A percentile compares a stretch with the other conserved stretches of the same genome.
Evolutionary conservation across 2,329 filamentous ascomycete species (phyloP).

Genomic region (Neonectria ditissima): DNA sequence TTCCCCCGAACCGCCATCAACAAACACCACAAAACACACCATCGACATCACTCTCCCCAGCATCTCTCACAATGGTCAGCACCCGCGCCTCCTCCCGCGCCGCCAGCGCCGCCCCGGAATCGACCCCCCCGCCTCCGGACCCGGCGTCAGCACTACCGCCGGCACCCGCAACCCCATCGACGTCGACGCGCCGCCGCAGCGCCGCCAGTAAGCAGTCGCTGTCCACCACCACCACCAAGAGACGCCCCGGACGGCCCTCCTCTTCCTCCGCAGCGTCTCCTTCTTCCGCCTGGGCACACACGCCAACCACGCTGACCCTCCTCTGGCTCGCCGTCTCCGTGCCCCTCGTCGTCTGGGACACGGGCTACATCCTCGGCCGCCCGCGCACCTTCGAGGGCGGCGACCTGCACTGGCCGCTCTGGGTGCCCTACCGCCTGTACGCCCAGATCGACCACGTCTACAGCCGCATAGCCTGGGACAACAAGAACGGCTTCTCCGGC

Average conservation of each 20-base stretch:
- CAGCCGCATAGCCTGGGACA: slow-evolving; percentile 78
- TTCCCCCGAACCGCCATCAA: not conserved
- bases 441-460: slow-evolving; percentile 84
- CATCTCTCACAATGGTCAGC: slow-evolving; percentile 50
- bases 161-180: slow-evolving; percentile 27
- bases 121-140: slow-evolving; percentile 32
- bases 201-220: slow-evolving; percentile 20
- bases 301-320: slow-evolving; percentile 61
- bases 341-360: slow-evolving; percentile 86
- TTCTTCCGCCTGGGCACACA: slow-evolving; percentile 55
- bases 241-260: slow-evolving; percentile 22
- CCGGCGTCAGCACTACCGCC: slow-evolving; percentile 26
- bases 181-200: slow-evolving; percentile 33
- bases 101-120: slow-evolving; percentile 43
- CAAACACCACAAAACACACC: slow-evolving; percentile 5
- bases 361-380: slow-evolving; percentile 80
- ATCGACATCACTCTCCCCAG: not conserved
- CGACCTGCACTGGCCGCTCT: slow-evolving; percentile 76
- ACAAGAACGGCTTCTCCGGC: slow-evolving; percentile 78
- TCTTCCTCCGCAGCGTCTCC: not conserved
- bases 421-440: slow-evolving; percentile 83
- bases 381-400: slow-evolving; percentile 87
- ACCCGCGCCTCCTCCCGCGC: slow-evolving; percentile 53
- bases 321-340: slow-evolving; percentile 81
- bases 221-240: slow-evolving; percentile 24